Evolutionary conservation across 495 filamentous ascomycete genomes (phyloP).

Genomic region (Barbatosphaeria neglecta): DNA sequence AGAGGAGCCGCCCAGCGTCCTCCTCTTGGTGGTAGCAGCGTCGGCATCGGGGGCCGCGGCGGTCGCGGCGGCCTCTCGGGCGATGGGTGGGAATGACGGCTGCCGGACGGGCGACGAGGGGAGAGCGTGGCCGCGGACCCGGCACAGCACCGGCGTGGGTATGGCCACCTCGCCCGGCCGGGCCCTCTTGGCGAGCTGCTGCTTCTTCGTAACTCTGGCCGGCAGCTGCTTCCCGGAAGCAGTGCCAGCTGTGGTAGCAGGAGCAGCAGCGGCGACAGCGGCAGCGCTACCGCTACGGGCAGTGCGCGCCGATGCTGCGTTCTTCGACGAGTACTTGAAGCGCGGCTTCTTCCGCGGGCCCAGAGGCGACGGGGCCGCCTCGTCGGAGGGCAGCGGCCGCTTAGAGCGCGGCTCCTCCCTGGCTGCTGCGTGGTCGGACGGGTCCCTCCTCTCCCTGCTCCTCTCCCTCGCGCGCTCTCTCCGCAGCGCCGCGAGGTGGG

Average conservation of each 20-base stretch:
- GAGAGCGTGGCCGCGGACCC: conserved; percentile 9
- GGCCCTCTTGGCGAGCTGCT: conserved; percentile 4
- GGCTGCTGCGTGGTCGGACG: background rate
- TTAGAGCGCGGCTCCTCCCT: background rate
- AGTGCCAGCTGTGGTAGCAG: too few species aligned
- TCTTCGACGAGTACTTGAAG: background rate
- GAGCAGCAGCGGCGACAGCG: too few species aligned
- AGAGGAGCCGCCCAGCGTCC: background rate
- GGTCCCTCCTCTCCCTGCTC: conserved; percentile 2
- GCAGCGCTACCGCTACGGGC: too few species aligned
- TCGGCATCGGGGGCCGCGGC: background rate
- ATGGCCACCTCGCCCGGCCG: conserved; percentile 8
- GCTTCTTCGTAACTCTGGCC: conserved; percentile 4
- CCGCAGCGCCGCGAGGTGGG: conserved; percentile 38
- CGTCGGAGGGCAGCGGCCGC: background rate
- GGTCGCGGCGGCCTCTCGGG: background rate
- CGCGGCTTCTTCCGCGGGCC: background rate
- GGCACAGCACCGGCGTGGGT: conserved; percentile 15
- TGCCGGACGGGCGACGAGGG: conserved; percentile 6
- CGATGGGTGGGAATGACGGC: too few species aligned
- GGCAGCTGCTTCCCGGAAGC: too few species aligned
- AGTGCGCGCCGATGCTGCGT: background rate
- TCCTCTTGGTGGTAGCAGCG: background rate
- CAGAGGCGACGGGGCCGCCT: background rate
- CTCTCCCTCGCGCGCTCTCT: conserved; percentile 11